Base-by-base conservation (phyloP, 2,329 filamentous ascomycete genomes). In the Ceratocystis variospora region DNA sequence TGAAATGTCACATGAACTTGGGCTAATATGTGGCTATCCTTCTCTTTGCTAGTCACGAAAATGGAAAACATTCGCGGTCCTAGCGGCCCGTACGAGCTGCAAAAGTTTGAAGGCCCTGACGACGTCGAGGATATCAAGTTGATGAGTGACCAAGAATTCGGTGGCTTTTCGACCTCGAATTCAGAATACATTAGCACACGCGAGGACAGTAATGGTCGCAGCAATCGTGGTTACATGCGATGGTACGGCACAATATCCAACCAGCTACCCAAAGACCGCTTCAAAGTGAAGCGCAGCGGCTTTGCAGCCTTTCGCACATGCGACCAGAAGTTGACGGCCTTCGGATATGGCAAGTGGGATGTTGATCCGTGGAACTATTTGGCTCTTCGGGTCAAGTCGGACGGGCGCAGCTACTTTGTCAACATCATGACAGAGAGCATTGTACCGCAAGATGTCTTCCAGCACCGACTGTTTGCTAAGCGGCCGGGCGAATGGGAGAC, bases 371-470 rank as follows among this genome's bases (percentile, higher is more conserved):
- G 96, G 76, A 79, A 82, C 12, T 96, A 91, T 76, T 85, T 99
- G 8, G 93, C 90, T 0, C 76, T 99, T 72, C 87, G 92, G 15
- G 81, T 99, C 71, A 94, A 91, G 75, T 93, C 89, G 2, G 94
- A 97, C 73, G 92, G 91, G 17, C 82, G 94, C 68, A 88, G 89
- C 72, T 99, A 97, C 78, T 90, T 96, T 67, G 85, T 99, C 72
- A 99, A 99, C 75, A 79, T 99, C 17, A 94, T 97, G 78, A 96
- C 92, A 2, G 93, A 99, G 73, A 89, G 89, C 1, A 87, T 99
- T 66, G 89, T 96, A 61, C 89, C 90, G 10, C 93, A 91, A n/a
- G 94, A 99, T 74, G 80, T 99, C 69, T 94, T 97, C 75, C 94
- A 99, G 75, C 94, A 99, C 75, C 81, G 94, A 62, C 77, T 99